These are phyloP conservation scores for Saccharum hybrid DNA, from an alignment of 202 grass and related monocot genomes.

Conservation along the genomic window DNA sequence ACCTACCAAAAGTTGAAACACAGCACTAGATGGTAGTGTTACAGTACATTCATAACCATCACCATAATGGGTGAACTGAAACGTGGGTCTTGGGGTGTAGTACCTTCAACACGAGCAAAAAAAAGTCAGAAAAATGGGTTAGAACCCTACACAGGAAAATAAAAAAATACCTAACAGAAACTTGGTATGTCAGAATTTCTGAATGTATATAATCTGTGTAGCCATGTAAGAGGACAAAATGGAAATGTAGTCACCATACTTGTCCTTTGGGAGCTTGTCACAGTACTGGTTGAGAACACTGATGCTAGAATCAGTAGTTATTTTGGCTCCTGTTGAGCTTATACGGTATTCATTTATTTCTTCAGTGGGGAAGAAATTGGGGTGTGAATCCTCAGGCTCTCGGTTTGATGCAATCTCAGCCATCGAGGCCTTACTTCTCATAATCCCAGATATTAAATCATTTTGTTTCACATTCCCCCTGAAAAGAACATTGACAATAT, in stretches of 20 bases:
- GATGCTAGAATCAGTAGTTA: constrained; percentile 75
- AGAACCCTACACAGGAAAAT: constrained; percentile 26
- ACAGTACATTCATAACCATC: constrained; percentile 70
- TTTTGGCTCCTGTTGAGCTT: constrained; percentile 73
- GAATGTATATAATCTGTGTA: constrained; percentile 25
- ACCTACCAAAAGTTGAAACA: constrained; percentile 69
- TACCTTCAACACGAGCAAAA: constrained; percentile 52
- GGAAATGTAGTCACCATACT: constrained; percentile 57
- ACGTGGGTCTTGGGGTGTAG: constrained; percentile 60
- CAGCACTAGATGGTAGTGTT: constrained; percentile 63
- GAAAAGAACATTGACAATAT: constrained; percentile 41
- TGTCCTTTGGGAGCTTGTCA: constrained; percentile 73
- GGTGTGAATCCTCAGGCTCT: constrained; percentile 53
- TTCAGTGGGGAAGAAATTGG: constrained; percentile 46
- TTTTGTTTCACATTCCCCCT: constrained; percentile 76
- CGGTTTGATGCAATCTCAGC: constrained; percentile 64
- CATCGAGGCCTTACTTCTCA: constrained; percentile 72
- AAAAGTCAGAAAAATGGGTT: constrained; percentile 25
- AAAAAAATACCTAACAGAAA: background rate
- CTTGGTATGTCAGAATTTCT: constrained; percentile 2
- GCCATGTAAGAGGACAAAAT: constrained; percentile 34
- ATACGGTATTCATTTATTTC: constrained; percentile 72
- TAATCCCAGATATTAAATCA: constrained; percentile 75
- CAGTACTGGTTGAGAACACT: constrained; percentile 68
- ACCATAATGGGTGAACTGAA: constrained; percentile 52